Percentiles rank a stretch among this genome's conserved stretches.
Evolutionary conservation across 2,329 filamentous ascomycete genomes (phyloP).

Genomic region (Claviceps monticola): DNA sequence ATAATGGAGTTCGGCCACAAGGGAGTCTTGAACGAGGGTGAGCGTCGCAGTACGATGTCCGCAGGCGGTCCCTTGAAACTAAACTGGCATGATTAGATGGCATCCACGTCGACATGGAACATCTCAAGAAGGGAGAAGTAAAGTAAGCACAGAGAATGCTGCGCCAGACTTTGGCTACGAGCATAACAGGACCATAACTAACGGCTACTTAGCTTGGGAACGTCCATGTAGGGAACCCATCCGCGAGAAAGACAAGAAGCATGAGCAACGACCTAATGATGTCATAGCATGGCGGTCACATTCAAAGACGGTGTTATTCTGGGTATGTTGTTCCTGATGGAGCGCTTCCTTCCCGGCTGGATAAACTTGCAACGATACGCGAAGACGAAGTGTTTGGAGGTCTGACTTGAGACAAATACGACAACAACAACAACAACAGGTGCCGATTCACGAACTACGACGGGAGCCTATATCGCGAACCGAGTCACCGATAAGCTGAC

Average conservation of each 20-base stretch:
- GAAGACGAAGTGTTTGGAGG: background rate
- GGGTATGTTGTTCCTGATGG: constrained; percentile 30
- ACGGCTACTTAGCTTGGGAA: constrained; percentile 60
- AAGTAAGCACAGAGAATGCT: constrained; percentile 50
- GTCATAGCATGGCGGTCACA: constrained; percentile 77
- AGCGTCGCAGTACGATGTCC: constrained; percentile 5
- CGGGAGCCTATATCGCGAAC: constrained; percentile 96
- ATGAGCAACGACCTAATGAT: constrained; percentile 13
- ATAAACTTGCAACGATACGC: background rate
- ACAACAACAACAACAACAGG: constrained; percentile 33
- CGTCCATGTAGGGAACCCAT: constrained; percentile 60
- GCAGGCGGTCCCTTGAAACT: background rate
- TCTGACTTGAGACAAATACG: constrained; percentile 7
- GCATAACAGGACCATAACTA: constrained; percentile 6
- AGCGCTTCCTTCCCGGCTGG: no score
- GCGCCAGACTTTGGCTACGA: background rate
- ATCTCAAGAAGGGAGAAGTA: constrained; percentile 96
- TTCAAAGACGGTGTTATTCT: constrained; percentile 98
- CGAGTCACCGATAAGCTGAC: constrained; percentile 99
- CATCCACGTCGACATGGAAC: constrained; percentile 97
- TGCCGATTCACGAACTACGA: constrained; percentile 94
- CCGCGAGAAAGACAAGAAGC: constrained; percentile 6
- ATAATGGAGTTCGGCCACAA: constrained; percentile 50
- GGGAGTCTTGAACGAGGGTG: constrained; percentile 52
- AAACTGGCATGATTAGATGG: constrained; percentile 54